Percentiles rank a stretch among this genome's conserved stretches.
phyloP scores from a whole-genome alignment of 495 filamentous ascomycete species.

The Aspergillus kassunensis region DNA sequence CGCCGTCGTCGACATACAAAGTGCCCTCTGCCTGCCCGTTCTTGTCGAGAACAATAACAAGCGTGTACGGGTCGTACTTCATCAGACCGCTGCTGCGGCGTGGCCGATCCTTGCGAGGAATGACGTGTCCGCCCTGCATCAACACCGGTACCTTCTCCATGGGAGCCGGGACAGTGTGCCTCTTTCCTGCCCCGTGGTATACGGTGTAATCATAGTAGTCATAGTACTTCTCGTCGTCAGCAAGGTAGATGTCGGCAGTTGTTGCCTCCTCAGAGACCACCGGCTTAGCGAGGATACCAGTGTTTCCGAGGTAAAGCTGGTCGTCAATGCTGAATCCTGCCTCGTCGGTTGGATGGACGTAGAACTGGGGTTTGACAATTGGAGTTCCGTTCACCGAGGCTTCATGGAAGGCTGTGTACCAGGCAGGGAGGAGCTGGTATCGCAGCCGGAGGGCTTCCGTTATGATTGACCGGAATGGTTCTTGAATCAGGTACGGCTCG shows the following conservation, averaged over 20 bases:
- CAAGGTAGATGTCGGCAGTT: constrained; percentile 76
- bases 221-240: constrained; percentile 84
- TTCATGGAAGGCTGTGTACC: constrained; percentile 96
- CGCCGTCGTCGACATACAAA: constrained; percentile 90
- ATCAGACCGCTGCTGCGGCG: constrained; percentile 81
- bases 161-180: constrained; percentile 65
- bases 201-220: constrained; percentile 85
- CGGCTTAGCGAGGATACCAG: constrained; percentile 84
- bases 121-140: constrained; percentile 88
- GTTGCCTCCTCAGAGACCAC: constrained; percentile 70
- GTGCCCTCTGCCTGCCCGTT: constrained; percentile 71
- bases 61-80: constrained; percentile 91
- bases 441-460: constrained; percentile 81
- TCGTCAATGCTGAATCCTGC: constrained; percentile 82
- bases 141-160: constrained; percentile 81
- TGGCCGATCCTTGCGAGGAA: constrained; percentile 83
- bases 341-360: constrained; percentile 84
- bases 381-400: constrained; percentile 78
- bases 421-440: constrained; percentile 85
- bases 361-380: constrained; percentile 87
- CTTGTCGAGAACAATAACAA: constrained; percentile 72
- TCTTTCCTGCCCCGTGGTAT: constrained; percentile 64
- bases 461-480: constrained; percentile 83
- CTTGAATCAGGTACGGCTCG: constrained; percentile 84
- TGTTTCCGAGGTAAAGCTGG: constrained; percentile 85